phyloP scores from a whole-genome alignment of 2,329 filamentous ascomycete species.

The Chaetomium sp. region DNA sequence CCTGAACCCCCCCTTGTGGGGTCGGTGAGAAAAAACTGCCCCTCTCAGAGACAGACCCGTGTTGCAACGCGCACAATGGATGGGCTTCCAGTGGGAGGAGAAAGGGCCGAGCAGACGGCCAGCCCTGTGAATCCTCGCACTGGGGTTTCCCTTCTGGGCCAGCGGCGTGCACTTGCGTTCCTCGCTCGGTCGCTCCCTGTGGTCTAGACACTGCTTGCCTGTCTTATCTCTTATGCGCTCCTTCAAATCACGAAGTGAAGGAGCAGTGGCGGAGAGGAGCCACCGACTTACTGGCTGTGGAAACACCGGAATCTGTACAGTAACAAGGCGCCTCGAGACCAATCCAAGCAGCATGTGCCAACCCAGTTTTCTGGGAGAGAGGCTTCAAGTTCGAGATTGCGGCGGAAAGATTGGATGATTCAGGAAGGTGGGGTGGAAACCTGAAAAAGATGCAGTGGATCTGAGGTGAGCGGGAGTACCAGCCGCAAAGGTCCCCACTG shows the following conservation, averaged over 20 bases:
- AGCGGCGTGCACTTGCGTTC: background rate
- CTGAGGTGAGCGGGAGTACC: background rate
- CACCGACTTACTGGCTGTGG: background rate
- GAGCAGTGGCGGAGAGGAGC: too few relatives aligned
- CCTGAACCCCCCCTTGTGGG: slow-evolving; percentile 13
- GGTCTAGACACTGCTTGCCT: background rate
- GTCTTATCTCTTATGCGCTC: slow-evolving; percentile 8
- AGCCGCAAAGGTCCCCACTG: too few relatives aligned
- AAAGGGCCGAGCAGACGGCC: slow-evolving; percentile 10
- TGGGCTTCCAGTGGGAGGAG: slow-evolving; percentile 6
- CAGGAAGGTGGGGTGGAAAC: slow-evolving; percentile 7
- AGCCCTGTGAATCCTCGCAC: background rate
- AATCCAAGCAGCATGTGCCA: background rate
- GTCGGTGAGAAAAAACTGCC: slow-evolving; percentile 16
- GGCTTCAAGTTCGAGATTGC: background rate
- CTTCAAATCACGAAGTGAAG: background rate
- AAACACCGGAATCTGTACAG: background rate
- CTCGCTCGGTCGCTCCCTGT: background rate
- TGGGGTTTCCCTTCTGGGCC: slow-evolving; percentile 13
- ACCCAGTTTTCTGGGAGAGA: background rate
- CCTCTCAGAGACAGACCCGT: background rate
- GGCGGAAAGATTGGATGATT: background rate
- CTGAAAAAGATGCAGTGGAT: background rate
- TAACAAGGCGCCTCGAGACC: too few relatives aligned
- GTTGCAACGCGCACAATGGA: slow-evolving; percentile 5